Evolutionary conservation across 352 stramenopile species (phyloP), one percentile per base, ranked within the genome.

Genomic region (Phytophthora nicotianae): DNA sequence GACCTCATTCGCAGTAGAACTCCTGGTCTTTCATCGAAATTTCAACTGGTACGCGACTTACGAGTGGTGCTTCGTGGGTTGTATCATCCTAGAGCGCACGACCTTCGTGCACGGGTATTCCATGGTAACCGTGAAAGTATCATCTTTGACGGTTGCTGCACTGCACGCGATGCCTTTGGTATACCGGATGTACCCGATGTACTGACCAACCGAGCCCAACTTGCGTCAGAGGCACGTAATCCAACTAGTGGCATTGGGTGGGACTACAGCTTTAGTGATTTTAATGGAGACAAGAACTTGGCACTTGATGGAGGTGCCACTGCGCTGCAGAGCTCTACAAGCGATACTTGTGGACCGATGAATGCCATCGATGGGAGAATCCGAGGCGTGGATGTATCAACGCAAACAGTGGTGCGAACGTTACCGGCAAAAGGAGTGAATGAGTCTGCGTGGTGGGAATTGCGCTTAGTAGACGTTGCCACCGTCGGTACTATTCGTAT

Each of bases 221-320:
- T 84, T 33, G 54, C 70, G 17, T 66, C 75, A 2, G 76, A 79
- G 8, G 45, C 71, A 6, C 41, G 49, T 0, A 88, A 89, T 42
- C 72, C 77, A 4, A 89, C 73, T 16, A 92, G 77, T 21, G 85
- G 80, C 2, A 68, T 90, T 8, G 87, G 87, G 1, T 85, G 63
- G 49, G 87, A 94, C 59, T 92, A 93, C 49, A 70, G 65, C 4
- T 94, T 95, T 40, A 68, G 68, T 11, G 85, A 93, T 41, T 73
- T 86, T 4, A 50, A 54, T 4, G 48, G 40, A 7, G 29, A 27
- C 4, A 52, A 48, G 16, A 96, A 94, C 51, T 63, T 94, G 16
- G 87, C 85, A 1, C 49, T 74, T 0, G 60, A 74, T 40, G 83
- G 80, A 0, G 57, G 77, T 0, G 79, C 85, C 0, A 90, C 75